Conservation (phyloP, 1,284 basidiomycete genomes). For the Ustilago bromivora region DNA sequence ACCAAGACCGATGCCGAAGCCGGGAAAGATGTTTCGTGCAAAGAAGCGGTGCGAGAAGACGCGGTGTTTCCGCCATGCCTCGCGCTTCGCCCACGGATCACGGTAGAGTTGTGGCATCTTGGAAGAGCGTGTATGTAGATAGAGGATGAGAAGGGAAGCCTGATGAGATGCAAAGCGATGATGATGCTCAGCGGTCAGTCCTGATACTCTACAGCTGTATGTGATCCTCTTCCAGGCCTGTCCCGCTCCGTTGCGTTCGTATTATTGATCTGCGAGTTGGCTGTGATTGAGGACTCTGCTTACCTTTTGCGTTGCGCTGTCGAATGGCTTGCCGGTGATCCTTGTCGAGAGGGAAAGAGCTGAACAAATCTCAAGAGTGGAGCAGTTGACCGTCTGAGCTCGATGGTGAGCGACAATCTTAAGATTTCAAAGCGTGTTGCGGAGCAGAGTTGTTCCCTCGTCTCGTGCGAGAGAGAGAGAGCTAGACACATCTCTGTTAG, state of each 20-base stretch:
- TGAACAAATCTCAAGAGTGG: not conserved
- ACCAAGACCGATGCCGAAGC: conserved; percentile 61
- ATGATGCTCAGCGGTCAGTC: not conserved
- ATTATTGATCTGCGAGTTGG: not conserved
- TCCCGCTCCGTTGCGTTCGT: not conserved
- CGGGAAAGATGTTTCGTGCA: conserved; percentile 66
- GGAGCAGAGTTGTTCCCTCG: not conserved
- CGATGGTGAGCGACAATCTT: not conserved
- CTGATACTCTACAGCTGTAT: not conserved
- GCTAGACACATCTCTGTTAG: not conserved
- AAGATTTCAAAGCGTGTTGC: not conserved
- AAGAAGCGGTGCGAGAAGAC: conserved; percentile 67
- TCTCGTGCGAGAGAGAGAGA: not conserved
- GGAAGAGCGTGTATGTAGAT: not conserved
- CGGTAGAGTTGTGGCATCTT: conserved; percentile 62
- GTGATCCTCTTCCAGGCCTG: not conserved
- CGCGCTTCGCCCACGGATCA: conserved; percentile 68
- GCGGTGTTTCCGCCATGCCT: conserved; percentile 69
- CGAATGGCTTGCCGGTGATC: not conserved
- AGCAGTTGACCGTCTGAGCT: conserved; percentile 5
- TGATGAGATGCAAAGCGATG: not conserved
- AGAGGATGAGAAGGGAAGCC: not conserved
- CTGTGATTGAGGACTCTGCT: not conserved
- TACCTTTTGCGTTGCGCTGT: not conserved
- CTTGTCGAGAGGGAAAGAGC: not conserved